These are phyloP conservation scores for Pythium apleroticum DNA, from an alignment of 352 stramenopile species.

Conservation along the genomic window DNA sequence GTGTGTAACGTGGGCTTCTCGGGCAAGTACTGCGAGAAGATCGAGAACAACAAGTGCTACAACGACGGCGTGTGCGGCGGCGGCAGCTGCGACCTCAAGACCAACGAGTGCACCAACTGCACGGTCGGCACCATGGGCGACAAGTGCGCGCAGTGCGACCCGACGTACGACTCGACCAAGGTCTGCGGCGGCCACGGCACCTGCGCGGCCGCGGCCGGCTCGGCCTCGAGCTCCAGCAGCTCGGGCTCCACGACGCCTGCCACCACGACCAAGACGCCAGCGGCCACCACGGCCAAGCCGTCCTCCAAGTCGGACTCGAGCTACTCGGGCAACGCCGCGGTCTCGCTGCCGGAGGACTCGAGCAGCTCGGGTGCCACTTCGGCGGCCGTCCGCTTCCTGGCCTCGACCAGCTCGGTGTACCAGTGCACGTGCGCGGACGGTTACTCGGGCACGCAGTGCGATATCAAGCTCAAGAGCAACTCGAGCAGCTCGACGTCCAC, in stretches of 20 bases:
- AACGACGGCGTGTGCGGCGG: constrained; percentile 61
- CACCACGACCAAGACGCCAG: background rate
- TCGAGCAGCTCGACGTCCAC: background rate
- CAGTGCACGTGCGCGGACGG: background rate
- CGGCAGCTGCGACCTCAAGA: constrained; percentile 61
- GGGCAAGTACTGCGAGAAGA: constrained; percentile 75
- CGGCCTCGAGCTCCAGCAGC: background rate
- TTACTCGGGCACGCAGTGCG: background rate
- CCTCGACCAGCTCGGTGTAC: background rate
- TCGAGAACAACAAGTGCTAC: constrained; percentile 71
- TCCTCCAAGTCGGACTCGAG: background rate
- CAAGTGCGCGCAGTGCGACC: constrained; percentile 74
- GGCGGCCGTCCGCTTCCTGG: background rate
- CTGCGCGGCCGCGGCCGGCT: constrained; percentile 29
- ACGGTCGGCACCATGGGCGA: constrained; percentile 55
- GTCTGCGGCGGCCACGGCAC: constrained; percentile 62
- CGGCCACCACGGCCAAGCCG: background rate
- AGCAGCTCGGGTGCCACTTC: background rate
- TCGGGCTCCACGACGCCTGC: background rate
- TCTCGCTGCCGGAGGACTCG: background rate
- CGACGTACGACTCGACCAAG: constrained; percentile 32
- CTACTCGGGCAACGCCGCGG: background rate
- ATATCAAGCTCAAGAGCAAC: background rate
- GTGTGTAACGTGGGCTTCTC: constrained; percentile 76
- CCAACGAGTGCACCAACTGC: constrained; percentile 62